A percentile compares a stretch with the other conserved stretches of the same genome.
These are phyloP conservation scores for Candida glucosophila DNA, from an alignment of 1,139 yeast species.

Conservation along the genomic window DNA sequence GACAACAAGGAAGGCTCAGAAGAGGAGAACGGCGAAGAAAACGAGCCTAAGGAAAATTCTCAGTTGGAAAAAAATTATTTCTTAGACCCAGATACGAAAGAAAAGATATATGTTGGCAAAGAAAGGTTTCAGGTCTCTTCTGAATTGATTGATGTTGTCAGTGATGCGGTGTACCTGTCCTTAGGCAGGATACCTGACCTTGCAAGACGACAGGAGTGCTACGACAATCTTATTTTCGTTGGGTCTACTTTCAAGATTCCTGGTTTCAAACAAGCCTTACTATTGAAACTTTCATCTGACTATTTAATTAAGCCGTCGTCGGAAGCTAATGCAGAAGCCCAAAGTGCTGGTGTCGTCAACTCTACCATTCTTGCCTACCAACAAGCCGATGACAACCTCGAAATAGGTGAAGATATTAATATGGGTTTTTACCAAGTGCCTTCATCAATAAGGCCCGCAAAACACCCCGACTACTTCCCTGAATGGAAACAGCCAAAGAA, in stretches of 20 bases:
- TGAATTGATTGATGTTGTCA: slow-evolving; percentile 45
- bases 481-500: slow-evolving; percentile 79
- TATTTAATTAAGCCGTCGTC: slow-evolving; percentile 38
- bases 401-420: slow-evolving; percentile 17
- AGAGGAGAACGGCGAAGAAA: slow-evolving; percentile 18
- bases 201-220: slow-evolving; percentile 71
- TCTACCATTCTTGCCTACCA: slow-evolving; percentile 38
- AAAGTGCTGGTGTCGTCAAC: slow-evolving; percentile 24
- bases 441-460: slow-evolving; percentile 55
- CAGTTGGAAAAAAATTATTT: slow-evolving; percentile 64
- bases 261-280: slow-evolving; percentile 69
- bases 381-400: slow-evolving; percentile 27
- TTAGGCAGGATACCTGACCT: slow-evolving; percentile 54
- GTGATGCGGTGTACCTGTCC: slow-evolving; percentile 45
- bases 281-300: slow-evolving; percentile 50
- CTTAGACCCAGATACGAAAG: slow-evolving; percentile 45
- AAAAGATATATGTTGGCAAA: slow-evolving; percentile 59
- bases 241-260: slow-evolving; percentile 71
- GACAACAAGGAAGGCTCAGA: slow-evolving; percentile 12
- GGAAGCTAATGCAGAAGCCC: slow-evolving; percentile 50
- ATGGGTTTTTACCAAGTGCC: slow-evolving; percentile 57
- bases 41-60: slow-evolving; percentile 38
- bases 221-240: slow-evolving; percentile 72
- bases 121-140: slow-evolving; percentile 81
- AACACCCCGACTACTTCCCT: slow-evolving; percentile 85